Evolutionary conservation across 2,329 filamentous ascomycete species (phyloP).

Genomic region (Septoria petroselini): DNA sequence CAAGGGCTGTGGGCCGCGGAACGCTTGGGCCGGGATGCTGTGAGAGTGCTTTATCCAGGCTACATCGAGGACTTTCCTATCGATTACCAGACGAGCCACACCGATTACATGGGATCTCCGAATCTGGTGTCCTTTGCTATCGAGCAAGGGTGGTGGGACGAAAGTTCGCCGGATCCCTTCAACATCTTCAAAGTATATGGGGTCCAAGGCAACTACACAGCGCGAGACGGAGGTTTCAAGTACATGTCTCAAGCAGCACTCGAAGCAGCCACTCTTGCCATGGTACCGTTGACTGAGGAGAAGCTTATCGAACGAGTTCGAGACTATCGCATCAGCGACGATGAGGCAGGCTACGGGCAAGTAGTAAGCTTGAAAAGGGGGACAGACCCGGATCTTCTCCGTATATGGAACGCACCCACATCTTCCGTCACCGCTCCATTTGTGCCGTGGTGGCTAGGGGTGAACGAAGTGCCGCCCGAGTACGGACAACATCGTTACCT

Average conservation of each 20-base stretch:
- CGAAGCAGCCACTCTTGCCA: conserved; percentile 40
- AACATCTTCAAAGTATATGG: conserved; percentile 41
- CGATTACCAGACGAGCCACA: conserved; percentile 32
- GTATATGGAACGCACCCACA: conserved; percentile 39
- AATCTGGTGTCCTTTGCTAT: conserved; percentile 39
- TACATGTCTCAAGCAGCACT: conserved; percentile 41
- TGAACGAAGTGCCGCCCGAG: conserved; percentile 34
- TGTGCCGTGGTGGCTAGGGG: conserved; percentile 39
- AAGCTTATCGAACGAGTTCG: conserved; percentile 46
- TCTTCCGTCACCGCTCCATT: conserved; percentile 39
- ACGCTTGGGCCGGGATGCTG: conserved; percentile 34
- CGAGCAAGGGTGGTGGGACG: conserved; percentile 39
- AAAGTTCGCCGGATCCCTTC: conserved; percentile 35
- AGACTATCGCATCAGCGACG: conserved; percentile 39
- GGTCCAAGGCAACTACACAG: conserved; percentile 33
- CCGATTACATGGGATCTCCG: conserved; percentile 37
- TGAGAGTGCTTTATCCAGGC: conserved; percentile 39
- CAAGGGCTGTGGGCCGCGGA: conserved; percentile 39
- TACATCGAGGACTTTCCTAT: conserved; percentile 41
- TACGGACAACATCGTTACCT: conserved; percentile 39
- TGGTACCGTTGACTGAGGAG: conserved; percentile 50
- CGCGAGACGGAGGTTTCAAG: conserved; percentile 39
- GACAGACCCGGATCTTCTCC: conserved; percentile 36
- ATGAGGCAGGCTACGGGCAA: conserved; percentile 40
- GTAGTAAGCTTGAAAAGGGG: conserved; percentile 33